phyloP scores from a whole-genome alignment of 164 flowering plant genomes.

The Chloranthus sessilifolius region DNA sequence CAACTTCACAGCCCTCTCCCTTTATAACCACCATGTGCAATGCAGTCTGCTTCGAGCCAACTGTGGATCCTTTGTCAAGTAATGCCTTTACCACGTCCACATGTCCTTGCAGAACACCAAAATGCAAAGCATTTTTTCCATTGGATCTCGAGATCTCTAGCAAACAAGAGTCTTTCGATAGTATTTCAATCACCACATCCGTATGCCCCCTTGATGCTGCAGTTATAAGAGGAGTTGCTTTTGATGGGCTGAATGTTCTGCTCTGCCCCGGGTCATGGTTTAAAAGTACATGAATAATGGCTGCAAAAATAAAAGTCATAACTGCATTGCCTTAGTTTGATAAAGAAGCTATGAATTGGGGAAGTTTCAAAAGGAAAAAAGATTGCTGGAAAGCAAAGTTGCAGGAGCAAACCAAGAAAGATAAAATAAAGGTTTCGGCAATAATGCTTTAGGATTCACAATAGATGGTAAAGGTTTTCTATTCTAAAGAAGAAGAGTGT shows the following conservation, averaged over 20 bases:
- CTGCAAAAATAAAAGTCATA: constrained; percentile 45
- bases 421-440: too few species aligned
- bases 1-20: constrained; percentile 61
- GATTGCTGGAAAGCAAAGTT: too few species aligned
- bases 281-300: constrained; percentile 54
- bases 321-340: too few species aligned
- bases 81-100: constrained; percentile 58
- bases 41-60: constrained; percentile 74
- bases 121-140: constrained; percentile 75
- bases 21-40: constrained; percentile 84
- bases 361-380: too few species aligned
- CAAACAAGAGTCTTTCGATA: constrained; percentile 48
- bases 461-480: too few species aligned
- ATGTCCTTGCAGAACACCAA: constrained; percentile 65
- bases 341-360: too few species aligned
- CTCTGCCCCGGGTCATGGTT: constrained; percentile 52
- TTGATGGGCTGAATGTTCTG: constrained; percentile 50
- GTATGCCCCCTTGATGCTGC: constrained; percentile 71
- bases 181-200: constrained; percentile 51
- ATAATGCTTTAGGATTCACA: too few species aligned
- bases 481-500: too few species aligned
- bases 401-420: too few species aligned
- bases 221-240: constrained; percentile 70
- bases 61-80: constrained; percentile 58
- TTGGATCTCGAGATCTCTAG: constrained; percentile 57